Percentiles rank a stretch among this genome's conserved stretches.
Conservation (phyloP, 2,329 filamentous ascomycete species). For the Periconia digitata region DNA sequence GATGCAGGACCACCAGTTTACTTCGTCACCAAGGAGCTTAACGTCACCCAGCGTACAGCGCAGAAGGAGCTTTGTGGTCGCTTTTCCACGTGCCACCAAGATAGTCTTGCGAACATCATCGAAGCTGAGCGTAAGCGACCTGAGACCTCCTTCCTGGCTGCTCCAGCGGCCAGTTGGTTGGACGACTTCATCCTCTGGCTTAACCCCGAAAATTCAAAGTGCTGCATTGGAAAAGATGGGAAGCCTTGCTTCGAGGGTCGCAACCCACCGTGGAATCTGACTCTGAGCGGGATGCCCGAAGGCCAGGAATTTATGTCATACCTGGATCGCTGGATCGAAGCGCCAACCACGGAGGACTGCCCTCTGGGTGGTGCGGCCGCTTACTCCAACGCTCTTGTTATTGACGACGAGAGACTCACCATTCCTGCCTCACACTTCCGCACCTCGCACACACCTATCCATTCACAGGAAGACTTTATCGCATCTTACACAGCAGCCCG, state of each 20-base stretch:
- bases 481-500: slow-evolving; percentile 84
- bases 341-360: slow-evolving; percentile 80
- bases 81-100: slow-evolving; percentile 83
- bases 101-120: slow-evolving; percentile 84
- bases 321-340: slow-evolving; percentile 75
- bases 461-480: slow-evolving; percentile 91
- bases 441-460: slow-evolving; percentile 82
- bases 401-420: slow-evolving; percentile 67
- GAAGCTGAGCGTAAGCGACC: slow-evolving; percentile 93
- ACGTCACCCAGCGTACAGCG: slow-evolving; percentile 71
- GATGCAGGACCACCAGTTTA: slow-evolving; percentile 92
- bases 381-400: slow-evolving; percentile 80
- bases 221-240: slow-evolving; percentile 66
- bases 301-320: slow-evolving; percentile 89
- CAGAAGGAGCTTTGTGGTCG: slow-evolving; percentile 89
- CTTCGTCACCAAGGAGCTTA: slow-evolving; percentile 83
- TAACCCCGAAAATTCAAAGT: slow-evolving; percentile 71
- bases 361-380: slow-evolving; percentile 86
- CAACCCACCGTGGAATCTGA: slow-evolving; percentile 83
- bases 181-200: slow-evolving; percentile 97
- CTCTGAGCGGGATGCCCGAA: slow-evolving; percentile 87
- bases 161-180: slow-evolving; percentile 90
- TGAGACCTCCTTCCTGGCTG: slow-evolving; percentile 82
- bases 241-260: slow-evolving; percentile 78
- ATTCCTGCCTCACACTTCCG: slow-evolving; percentile 89